Conservation (phyloP, 148 eudicot genomes). For the Camellia sinensis region DNA sequence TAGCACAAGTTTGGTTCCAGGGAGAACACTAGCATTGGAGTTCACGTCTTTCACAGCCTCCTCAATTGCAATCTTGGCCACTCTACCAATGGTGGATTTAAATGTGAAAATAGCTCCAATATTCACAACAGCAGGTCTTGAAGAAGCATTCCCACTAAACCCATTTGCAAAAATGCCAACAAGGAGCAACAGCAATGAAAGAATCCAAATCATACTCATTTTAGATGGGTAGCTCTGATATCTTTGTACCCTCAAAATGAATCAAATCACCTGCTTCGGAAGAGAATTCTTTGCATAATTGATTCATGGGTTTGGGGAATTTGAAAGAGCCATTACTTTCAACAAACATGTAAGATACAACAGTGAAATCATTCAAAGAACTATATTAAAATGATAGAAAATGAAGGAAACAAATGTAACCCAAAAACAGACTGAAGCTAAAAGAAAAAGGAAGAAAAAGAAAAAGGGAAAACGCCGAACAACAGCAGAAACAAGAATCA, state of each 20-base stretch:
- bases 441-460: not conserved
- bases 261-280: constrained; percentile 1
- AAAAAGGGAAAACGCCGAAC: not conserved
- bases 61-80: constrained; percentile 76
- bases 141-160: constrained; percentile 36
- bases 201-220: constrained; percentile 41
- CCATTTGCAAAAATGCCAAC: constrained; percentile 39
- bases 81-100: constrained; percentile 84
- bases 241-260: not conserved
- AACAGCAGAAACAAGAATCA: constrained; percentile 9
- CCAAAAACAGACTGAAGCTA: not conserved
- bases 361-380: not conserved
- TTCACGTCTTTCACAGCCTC: constrained; percentile 89
- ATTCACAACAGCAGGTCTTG: constrained; percentile 70
- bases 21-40: constrained; percentile 55
- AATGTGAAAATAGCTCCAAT: constrained; percentile 85
- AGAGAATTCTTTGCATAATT: not conserved
- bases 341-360: not conserved
- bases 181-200: constrained; percentile 28
- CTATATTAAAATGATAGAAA: not conserved
- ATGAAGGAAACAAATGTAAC: not conserved
- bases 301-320: constrained; percentile 19
- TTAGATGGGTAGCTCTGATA: constrained; percentile 9
- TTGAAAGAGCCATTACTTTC: not conserved
- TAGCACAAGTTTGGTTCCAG: constrained; percentile 54